Evolutionary conservation across 495 filamentous ascomycete genomes (phyloP).

Genomic region (Penicillium crystallinum): DNA sequence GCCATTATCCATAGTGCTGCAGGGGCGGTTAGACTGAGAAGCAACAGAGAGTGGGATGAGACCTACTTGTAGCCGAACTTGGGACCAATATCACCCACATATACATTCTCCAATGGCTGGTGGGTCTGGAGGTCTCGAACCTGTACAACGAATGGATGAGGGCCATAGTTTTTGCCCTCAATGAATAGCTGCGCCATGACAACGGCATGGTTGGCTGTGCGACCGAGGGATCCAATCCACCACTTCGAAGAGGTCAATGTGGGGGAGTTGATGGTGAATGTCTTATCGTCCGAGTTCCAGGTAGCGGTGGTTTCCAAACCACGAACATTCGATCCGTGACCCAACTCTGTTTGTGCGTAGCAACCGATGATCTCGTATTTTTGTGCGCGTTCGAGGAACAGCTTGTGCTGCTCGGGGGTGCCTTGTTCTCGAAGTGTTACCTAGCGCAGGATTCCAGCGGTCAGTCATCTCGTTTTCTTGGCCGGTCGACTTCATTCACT

Average conservation of each 20-base stretch:
- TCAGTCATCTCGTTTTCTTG: slow-evolving; percentile 3
- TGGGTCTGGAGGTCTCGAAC: slow-evolving; percentile 67
- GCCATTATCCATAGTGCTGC: slow-evolving; percentile 68
- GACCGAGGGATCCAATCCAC: slow-evolving; percentile 72
- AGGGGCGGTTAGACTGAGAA: neutral
- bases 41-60: neutral
- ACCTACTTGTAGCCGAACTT: slow-evolving; percentile 62
- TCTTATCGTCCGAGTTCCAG: slow-evolving; percentile 62
- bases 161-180: slow-evolving; percentile 57
- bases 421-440: slow-evolving; percentile 66
- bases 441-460: slow-evolving; percentile 17
- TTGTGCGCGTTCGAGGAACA: slow-evolving; percentile 59
- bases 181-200: slow-evolving; percentile 70
- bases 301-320: slow-evolving; percentile 70
- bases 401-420: slow-evolving; percentile 61
- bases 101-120: slow-evolving; percentile 61
- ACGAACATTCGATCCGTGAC: slow-evolving; percentile 70
- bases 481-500: neutral
- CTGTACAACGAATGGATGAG: slow-evolving; percentile 72
- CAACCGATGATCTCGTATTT: slow-evolving; percentile 67
- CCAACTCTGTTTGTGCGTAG: slow-evolving; percentile 73
- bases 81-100: slow-evolving; percentile 69
- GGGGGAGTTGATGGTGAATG: slow-evolving; percentile 65
- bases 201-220: slow-evolving; percentile 68
- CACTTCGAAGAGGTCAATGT: slow-evolving; percentile 66